Evolutionary conservation across 2,329 filamentous ascomycete genomes (phyloP), one percentile per base, ranked within the genome.

Genomic region (Aspergillus hiratsukae): DNA sequence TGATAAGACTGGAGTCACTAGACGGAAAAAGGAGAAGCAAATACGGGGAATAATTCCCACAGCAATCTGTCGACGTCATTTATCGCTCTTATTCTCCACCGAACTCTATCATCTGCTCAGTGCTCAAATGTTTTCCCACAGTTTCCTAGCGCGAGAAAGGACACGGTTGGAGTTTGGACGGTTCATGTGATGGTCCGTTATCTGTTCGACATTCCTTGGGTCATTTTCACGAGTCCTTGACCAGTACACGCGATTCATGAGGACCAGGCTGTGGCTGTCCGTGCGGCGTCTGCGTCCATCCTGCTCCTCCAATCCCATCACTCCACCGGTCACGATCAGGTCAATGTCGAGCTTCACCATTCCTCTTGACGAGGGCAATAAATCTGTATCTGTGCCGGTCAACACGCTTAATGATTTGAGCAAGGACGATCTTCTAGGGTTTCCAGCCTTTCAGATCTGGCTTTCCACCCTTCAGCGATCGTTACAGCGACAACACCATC

Each of bases 371-470:
- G 23, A 27, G 23, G 23, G 6, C 51, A 71, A 61, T 60, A 25
- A 71, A 69, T 11, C 64, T 62, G 19, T 70, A 74, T 43, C 58
- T 60, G 3, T 79, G 28, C 59, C 69, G 2, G 72, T 84, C 46
- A 72, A 72, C 21, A 72, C 80, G 4, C 75, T 75, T 2, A 53
- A 70, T 11, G 75, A 76, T 51, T 69, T 84, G 14, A 71, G 70
- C 2, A 59, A 75, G 58, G 70, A 78, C 11, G 73, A 79, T 51
- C 67, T 83, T 3, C 69, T 78, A 19, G 69, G 70, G 1, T 84
- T 84, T 54, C 78, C 78, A 4, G 79, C 83, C 0, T 83, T 84
- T 65, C 78, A 80, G 45, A 76, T 75, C 45, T 86, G 83, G 83
- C 72, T 82, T 4, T 68, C 70, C 1, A 81, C 78, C 0, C 66